phyloP scores from a whole-genome alignment of 2,329 filamentous ascomycete species.

The Calonectria fujianensis region DNA sequence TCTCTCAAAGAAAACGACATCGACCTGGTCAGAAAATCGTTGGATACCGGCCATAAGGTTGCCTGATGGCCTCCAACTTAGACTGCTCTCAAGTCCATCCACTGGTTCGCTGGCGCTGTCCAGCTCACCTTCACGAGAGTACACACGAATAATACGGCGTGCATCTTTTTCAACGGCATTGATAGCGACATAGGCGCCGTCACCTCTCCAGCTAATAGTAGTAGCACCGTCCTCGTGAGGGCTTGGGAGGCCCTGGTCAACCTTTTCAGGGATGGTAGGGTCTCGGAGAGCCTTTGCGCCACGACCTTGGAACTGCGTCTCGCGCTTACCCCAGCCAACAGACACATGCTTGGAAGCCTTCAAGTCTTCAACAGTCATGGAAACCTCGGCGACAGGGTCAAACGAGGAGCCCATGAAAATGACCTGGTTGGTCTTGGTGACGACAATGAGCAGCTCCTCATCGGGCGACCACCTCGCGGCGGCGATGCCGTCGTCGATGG shows the following conservation, averaged over 20 bases:
- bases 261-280: conserved; percentile 93
- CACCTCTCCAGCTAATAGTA: conserved; percentile 93
- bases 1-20: conserved; percentile 96
- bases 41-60: conserved; percentile 94
- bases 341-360: conserved; percentile 95
- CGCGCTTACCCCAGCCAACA: conserved; percentile 98
- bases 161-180: conserved; percentile 82
- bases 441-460: conserved; percentile 90
- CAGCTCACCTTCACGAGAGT: conserved; percentile 90
- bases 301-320: conserved; percentile 97
- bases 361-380: conserved; percentile 84
- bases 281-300: conserved; percentile 90
- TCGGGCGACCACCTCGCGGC: conserved; percentile 96
- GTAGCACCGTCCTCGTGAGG: conserved; percentile 81
- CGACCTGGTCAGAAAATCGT: conserved; percentile 78
- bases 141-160: conserved; percentile 90
- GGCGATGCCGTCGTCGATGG: conserved; percentile 92
- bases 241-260: conserved; percentile 89
- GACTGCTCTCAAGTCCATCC: conserved; percentile 87
- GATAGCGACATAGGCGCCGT: conserved; percentile 92
- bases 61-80: conserved; percentile 94
- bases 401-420: conserved; percentile 96
- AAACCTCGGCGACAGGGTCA: conserved; percentile 85
- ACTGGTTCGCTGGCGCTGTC: conserved; percentile 97
- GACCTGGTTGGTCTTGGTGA: conserved; percentile 85